Base-by-base conservation (phyloP, 2,329 filamentous ascomycete genomes). In the Teratosphaeriaceae sp. region DNA sequence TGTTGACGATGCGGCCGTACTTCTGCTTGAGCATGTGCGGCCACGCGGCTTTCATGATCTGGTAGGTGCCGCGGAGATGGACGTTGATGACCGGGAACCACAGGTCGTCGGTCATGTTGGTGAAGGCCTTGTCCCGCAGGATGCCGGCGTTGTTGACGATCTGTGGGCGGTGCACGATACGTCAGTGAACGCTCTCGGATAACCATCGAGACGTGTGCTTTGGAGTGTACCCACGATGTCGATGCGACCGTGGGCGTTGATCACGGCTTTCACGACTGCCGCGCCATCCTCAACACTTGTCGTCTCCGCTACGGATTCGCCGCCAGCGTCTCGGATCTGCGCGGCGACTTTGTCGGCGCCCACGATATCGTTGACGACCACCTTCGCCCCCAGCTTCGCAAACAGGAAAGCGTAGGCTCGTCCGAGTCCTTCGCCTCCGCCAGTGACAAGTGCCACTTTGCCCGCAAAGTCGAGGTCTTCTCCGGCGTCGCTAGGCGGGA, bases 111-210 rank as follows among this genome's bases (percentile, higher is more conserved):
- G 88, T 85, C 89, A 97, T 96, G 74, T 96, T 96, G 65, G 75
- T 76, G 65, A 97, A 97, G 29, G 92, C 88, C 79, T 96, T 97
- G 74, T 97, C 90, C 31, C 90, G 82, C 40, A 97, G 79, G 56
- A 97, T 97, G 59, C 90, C 92, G 42, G 90, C 90, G 61, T 97
- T 97, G 79, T 97, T 97, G 72, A 97, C 77, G 48, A 97, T n/a
- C n/a, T n/a, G n/a, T n/a, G n/a, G n/a, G n/a, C n/a, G n/a, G n/a
- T n/a, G n/a, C n/a, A n/a, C n/a, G n/a, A n/a, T n/a, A n/a, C n/a
- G n/a, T n/a, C n/a, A n/a, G n/a, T n/a, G n/a, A n/a, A n/a, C n/a
- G n/a, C n/a, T n/a, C n/a, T n/a, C n/a, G n/a, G n/a, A n/a, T n/a
- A n/a, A n/a, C n/a, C n/a, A n/a, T n/a, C n/a, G n/a, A n/a, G n/a